phyloP scores from a whole-genome alignment of 1,139 yeast species.

The Kodamaea suecica region DNA sequence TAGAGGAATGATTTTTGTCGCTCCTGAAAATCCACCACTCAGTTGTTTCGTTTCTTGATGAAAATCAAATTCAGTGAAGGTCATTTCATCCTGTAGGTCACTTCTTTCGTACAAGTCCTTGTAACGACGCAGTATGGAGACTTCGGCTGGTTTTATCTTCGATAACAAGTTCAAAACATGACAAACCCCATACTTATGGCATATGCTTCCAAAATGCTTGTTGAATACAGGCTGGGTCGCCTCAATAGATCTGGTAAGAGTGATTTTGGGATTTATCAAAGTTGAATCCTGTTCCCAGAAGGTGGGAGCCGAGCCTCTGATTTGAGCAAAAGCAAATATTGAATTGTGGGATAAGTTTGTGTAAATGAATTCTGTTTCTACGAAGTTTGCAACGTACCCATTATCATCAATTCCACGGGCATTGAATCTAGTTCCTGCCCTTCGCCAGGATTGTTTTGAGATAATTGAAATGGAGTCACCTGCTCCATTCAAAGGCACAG shows the following conservation, averaged over 20 bases:
- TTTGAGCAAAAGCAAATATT: constrained; percentile 75
- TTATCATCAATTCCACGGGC: constrained; percentile 96
- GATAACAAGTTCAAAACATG: constrained; percentile 84
- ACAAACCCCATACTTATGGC: constrained; percentile 77
- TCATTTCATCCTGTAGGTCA: constrained; percentile 46
- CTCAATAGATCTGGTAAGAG: constrained; percentile 80
- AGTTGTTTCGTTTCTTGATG: constrained; percentile 77
- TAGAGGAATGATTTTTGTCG: constrained; percentile 63
- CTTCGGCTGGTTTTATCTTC: constrained; percentile 68
- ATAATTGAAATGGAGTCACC: constrained; percentile 71
- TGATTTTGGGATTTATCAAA: constrained; percentile 77
- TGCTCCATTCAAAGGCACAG: constrained; percentile 53
- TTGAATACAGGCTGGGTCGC: constrained; percentile 92
- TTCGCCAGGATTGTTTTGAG: constrained; percentile 89
- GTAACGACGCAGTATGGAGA: constrained; percentile 68
- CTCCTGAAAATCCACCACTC: constrained; percentile 83
- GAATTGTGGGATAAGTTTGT: constrained; percentile 32
- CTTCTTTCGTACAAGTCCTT: constrained; percentile 50
- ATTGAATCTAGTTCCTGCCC: constrained; percentile 94
- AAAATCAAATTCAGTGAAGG: constrained; percentile 83
- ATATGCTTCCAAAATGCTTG: constrained; percentile 68
- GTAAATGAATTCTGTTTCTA: constrained; percentile 81
- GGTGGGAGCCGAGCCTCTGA: constrained; percentile 92
- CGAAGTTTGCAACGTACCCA: constrained; percentile 93
- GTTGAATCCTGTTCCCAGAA: constrained; percentile 98